These are phyloP conservation scores for Triangularia setosa DNA, from an alignment of 2,329 filamentous ascomycete species.

Conservation along the genomic window DNA sequence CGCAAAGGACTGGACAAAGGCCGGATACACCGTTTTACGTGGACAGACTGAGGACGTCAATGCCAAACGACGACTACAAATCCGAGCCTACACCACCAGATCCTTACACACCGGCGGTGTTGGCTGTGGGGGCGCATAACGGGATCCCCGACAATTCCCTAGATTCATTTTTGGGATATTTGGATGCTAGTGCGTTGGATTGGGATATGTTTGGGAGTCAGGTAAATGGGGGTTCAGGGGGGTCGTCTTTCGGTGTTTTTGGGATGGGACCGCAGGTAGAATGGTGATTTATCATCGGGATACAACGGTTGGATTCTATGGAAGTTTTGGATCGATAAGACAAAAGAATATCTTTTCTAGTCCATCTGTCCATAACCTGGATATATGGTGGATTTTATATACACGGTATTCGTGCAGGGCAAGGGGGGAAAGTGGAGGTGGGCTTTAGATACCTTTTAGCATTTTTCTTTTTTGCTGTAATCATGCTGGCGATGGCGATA, in stretches of 20 bases:
- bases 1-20: slow-evolving; percentile 30
- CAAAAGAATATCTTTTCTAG: background rate
- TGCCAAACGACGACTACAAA: slow-evolving; percentile 39
- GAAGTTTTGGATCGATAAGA: background rate
- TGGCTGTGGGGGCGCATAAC: slow-evolving; percentile 7
- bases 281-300: slow-evolving; percentile 19
- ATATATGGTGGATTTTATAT: background rate
- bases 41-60: slow-evolving; percentile 38
- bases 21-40: slow-evolving; percentile 46
- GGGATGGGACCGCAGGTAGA: slow-evolving; percentile 21
- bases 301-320: background rate
- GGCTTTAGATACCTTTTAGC: background rate
- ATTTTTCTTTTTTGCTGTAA: background rate
- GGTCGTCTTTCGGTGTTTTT: slow-evolving; percentile 23
- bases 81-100: slow-evolving; percentile 25
- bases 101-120: slow-evolving; percentile 16
- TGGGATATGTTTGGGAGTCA: slow-evolving; percentile 43
- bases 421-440: background rate
- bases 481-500: background rate
- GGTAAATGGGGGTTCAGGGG: slow-evolving; percentile 4
- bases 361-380: background rate
- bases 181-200: slow-evolving; percentile 42
- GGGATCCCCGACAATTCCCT: slow-evolving; percentile 28
- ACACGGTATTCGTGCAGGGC: background rate
- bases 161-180: slow-evolving; percentile 44